Base-by-base conservation (phyloP, 129 eudicot species). In the Flaveria brownii region DNA sequence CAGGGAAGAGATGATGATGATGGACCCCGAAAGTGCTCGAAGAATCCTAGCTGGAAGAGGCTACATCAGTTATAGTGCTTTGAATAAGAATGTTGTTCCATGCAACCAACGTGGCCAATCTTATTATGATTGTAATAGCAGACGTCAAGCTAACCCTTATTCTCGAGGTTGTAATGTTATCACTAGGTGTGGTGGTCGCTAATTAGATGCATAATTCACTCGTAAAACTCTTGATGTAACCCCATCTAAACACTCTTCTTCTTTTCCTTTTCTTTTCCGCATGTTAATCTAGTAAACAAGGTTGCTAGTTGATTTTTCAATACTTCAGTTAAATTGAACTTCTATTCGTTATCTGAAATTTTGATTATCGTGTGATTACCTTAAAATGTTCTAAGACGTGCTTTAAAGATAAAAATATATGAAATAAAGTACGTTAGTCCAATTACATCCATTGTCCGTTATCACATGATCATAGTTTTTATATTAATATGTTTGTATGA, bases 91-190 rank as follows among this genome's bases (percentile, higher is more conserved):
- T 64, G 81, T 70, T 0, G 84, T 86, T 18, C 87, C 85, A 5
- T 86, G 90, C 54, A 77, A 52, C 67, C 78, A 63, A 71, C 84
- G 85, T 55, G 90, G 90, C 5, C 78, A 69, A 1, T 86, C 90
- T 16, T 86, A 86, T 76, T 86, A 86, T 26, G 72, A 86, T 17
- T 86, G 90, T 75, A 60, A 73, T 16, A 33, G 65, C 4, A 62
- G 59, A 39, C 66, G 76, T 43, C 49, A 47, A n/a, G 90, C 85
- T 25, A 86, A 86, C 74, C 87, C 87, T 0, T 86, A 86, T 39
- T 68, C 51, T 3, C 85, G 90, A 20, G 85, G 87, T 17, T 86
- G 87, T 82, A 86, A 77, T 16, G 46, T 39, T 36, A 83, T 86
- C 47, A 80, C 90, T 0, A 47, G 80, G 75, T 86, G 90, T 8